Conservation (phyloP, 495 filamentous ascomycete species). For the Extremus antarcticus region DNA sequence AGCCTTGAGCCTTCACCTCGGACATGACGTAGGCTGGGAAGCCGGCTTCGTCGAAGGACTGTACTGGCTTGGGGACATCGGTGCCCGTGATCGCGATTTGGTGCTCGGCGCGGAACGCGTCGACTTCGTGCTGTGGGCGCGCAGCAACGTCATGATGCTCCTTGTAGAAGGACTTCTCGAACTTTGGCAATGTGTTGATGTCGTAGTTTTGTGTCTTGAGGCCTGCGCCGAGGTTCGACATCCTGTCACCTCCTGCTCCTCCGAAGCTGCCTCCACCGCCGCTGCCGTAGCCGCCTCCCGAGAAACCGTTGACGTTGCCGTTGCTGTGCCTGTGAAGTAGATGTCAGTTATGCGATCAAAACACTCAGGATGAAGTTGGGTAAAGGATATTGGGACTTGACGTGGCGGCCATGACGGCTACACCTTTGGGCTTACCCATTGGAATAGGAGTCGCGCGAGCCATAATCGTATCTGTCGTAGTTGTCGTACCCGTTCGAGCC, state of each 20-base stretch:
- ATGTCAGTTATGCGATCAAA: constrained; percentile 12
- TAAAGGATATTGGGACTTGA: constrained; percentile 10
- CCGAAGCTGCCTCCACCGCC: constrained; percentile 24
- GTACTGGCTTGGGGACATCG: constrained; percentile 80
- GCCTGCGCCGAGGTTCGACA: constrained; percentile 79
- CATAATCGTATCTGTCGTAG: constrained; percentile 8
- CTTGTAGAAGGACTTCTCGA: constrained; percentile 99
- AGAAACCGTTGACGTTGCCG: constrained; percentile 38
- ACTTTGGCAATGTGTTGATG: constrained; percentile 71
- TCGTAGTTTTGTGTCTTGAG: constrained; percentile 84
- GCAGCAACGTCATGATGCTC: constrained; percentile 67
- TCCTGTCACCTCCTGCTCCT: constrained; percentile 59
- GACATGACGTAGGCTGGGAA: constrained; percentile 95
- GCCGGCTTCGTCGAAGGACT: constrained; percentile 93
- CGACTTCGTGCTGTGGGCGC: constrained; percentile 69
- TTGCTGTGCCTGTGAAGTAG: constrained; percentile 33
- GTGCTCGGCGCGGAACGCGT: constrained; percentile 71
- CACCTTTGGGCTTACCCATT: constrained; percentile 32
- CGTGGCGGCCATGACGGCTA: constrained; percentile 9
- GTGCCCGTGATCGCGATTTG: constrained; percentile 67
- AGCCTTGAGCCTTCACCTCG: constrained; percentile 96
- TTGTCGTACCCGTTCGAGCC: constrained; percentile 36
- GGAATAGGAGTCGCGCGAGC: constrained; percentile 23
- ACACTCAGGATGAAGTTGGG: neutral
- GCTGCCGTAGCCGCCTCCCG: constrained; percentile 38